These are phyloP conservation scores for Rhodotorula paludigena DNA, from an alignment of 768 basidiomycete genomes.

Conservation along the genomic window DNA sequence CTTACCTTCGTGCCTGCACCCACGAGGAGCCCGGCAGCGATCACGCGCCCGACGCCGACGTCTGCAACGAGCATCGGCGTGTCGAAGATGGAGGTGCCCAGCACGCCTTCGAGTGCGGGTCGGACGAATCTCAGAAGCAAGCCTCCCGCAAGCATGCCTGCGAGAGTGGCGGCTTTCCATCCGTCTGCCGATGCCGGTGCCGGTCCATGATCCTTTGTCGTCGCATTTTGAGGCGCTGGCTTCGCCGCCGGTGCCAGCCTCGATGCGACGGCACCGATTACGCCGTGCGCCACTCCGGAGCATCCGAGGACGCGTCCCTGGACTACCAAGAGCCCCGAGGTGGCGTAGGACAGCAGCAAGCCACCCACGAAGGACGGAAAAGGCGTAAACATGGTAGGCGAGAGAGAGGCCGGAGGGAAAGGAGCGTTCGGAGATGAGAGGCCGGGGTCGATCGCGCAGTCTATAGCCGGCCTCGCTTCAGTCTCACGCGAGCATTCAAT, in stretches of 20 bases:
- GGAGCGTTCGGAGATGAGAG: too few relatives aligned
- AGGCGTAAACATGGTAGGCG: constrained; percentile 17
- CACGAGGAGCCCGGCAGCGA: constrained; percentile 44
- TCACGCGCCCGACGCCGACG: constrained; percentile 30
- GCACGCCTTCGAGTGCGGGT: neutral
- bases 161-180: constrained; percentile 9
- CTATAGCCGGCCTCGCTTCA: too few relatives aligned
- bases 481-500: too few relatives aligned
- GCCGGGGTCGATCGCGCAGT: too few relatives aligned
- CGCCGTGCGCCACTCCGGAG: constrained; percentile 44
- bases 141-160: constrained; percentile 13
- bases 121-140: neutral
- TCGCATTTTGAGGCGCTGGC: neutral
- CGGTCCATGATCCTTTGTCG: too few relatives aligned
- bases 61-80: constrained; percentile 23
- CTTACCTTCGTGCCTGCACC: constrained; percentile 48
- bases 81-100: constrained; percentile 21
- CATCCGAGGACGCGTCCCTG: constrained; percentile 47
- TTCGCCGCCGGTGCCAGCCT: neutral
- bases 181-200: neutral
- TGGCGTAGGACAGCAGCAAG: constrained; percentile 45
- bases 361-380: constrained; percentile 43
- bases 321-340: constrained; percentile 43
- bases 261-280: constrained; percentile 4
- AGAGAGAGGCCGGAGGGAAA: neutral